phyloP scores from a whole-genome alignment of 208 protist genomes.

The Lotmaria passim region DNA sequence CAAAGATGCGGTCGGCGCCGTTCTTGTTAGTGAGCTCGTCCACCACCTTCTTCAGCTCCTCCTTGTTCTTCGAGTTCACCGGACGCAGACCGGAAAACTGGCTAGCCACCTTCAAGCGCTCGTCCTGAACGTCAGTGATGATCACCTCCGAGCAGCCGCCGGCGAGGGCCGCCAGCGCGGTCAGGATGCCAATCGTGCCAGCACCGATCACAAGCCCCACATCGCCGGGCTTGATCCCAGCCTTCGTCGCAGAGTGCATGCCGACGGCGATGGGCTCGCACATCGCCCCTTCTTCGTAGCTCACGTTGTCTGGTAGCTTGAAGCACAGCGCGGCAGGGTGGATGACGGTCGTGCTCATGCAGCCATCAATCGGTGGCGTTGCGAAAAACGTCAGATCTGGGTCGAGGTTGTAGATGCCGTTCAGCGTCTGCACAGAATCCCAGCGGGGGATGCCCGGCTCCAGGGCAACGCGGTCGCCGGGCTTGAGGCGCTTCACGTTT shows the following conservation, averaged over 20 bases:
- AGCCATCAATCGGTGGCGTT: constrained; percentile 69
- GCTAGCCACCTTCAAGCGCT: constrained; percentile 37
- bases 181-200: constrained; percentile 62
- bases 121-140: constrained; percentile 40
- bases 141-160: constrained; percentile 60
- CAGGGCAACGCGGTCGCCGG: constrained; percentile 72
- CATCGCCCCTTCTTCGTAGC: constrained; percentile 70
- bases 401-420: constrained; percentile 77
- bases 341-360: constrained; percentile 52
- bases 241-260: constrained; percentile 66
- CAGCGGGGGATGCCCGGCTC: constrained; percentile 75
- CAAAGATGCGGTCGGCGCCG: constrained; percentile 54
- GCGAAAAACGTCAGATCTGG: constrained; percentile 73
- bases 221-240: constrained; percentile 44
- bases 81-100: constrained; percentile 44
- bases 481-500: constrained; percentile 49
- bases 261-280: constrained; percentile 68
- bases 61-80: constrained; percentile 35
- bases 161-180: constrained; percentile 46
- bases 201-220: constrained; percentile 38
- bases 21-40: constrained; percentile 36
- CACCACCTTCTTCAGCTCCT: constrained; percentile 37
- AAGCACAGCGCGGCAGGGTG: constrained; percentile 68
- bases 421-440: constrained; percentile 53
- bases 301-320: constrained; percentile 68